phyloP scores from a whole-genome alignment of 2,329 filamentous ascomycete species.

The Capronia coronata region DNA sequence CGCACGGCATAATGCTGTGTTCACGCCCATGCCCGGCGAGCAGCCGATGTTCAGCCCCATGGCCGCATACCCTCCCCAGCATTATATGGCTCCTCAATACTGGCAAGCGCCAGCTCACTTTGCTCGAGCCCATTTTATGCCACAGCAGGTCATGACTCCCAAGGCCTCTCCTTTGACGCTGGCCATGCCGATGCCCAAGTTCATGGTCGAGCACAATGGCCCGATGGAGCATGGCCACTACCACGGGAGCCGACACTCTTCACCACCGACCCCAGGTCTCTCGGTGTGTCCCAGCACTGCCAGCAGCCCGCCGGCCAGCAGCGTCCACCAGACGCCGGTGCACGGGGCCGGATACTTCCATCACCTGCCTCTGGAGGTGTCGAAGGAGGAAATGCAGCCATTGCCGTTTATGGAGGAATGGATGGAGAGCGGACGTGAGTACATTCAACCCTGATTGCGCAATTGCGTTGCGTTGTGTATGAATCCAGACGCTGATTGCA shows the following conservation, averaged over 20 bases:
- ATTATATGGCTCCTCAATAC: slow-evolving; percentile 34
- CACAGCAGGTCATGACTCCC: slow-evolving; percentile 53
- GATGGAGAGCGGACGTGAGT: slow-evolving; percentile 27
- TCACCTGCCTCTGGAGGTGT: slow-evolving; percentile 24
- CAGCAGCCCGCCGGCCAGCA: slow-evolving; percentile 73
- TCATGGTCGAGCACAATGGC: slow-evolving; percentile 24
- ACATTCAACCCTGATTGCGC: no score
- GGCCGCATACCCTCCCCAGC: slow-evolving; percentile 32
- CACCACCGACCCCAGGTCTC: slow-evolving; percentile 79
- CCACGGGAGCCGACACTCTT: slow-evolving; percentile 46
- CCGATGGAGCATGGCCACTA: slow-evolving; percentile 28
- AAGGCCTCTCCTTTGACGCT: slow-evolving; percentile 67
- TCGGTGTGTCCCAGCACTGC: slow-evolving; percentile 78
- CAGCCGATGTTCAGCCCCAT: slow-evolving; percentile 42
- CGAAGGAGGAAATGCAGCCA: slow-evolving; percentile 27
- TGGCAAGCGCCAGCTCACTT: slow-evolving; percentile 38
- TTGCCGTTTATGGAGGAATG: slow-evolving; percentile 24
- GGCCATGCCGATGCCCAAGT: slow-evolving; percentile 61
- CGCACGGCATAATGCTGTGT: slow-evolving; percentile 67
- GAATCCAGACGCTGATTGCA: no score
- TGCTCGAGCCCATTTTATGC: slow-evolving; percentile 46
- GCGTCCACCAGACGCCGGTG: slow-evolving; percentile 37
- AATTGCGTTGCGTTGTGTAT: no score
- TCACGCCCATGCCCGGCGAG: slow-evolving; percentile 58
- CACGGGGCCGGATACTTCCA: slow-evolving; percentile 27